Evolutionary conservation across 1,139 yeast species (phyloP).

Genomic region (Casaregolazyma lundiana): DNA sequence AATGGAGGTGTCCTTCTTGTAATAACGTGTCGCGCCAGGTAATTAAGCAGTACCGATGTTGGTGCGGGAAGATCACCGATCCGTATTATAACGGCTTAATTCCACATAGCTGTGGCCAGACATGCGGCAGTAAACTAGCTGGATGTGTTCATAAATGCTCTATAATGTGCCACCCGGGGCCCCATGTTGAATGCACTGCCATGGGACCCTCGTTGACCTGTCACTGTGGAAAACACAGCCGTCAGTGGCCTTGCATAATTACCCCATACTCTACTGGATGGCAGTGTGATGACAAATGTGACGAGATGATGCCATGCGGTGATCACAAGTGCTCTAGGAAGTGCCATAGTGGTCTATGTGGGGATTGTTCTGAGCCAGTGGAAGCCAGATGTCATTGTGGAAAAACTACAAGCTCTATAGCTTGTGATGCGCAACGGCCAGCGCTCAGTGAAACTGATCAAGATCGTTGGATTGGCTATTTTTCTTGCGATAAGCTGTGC

Average conservation of each 20-base stretch:
- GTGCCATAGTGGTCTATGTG: slow-evolving; percentile 81
- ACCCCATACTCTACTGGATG: slow-evolving; percentile 69
- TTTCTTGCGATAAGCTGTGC: slow-evolving; percentile 52
- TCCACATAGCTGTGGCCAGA: slow-evolving; percentile 89
- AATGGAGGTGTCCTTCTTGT: slow-evolving; percentile 91
- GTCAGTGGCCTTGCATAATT: slow-evolving; percentile 66
- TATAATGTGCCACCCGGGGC: slow-evolving; percentile 81
- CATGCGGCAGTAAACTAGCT: slow-evolving; percentile 54
- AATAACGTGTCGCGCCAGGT: slow-evolving; percentile 49
- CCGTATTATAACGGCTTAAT: slow-evolving; percentile 57
- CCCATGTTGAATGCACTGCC: slow-evolving; percentile 79
- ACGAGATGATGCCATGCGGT: slow-evolving; percentile 62
- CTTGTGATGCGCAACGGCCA: slow-evolving; percentile 24
- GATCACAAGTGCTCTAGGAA: slow-evolving; percentile 54
- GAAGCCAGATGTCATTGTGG: slow-evolving; percentile 73
- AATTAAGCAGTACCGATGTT: slow-evolving; percentile 68
- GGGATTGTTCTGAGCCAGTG: slow-evolving; percentile 51
- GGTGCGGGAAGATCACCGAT: slow-evolving; percentile 80
- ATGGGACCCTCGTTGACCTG: slow-evolving; percentile 67
- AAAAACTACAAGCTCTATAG: slow-evolving; percentile 29
- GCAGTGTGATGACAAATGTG: slow-evolving; percentile 63
- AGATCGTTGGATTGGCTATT: slow-evolving; percentile 57
- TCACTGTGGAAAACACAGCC: slow-evolving; percentile 64
- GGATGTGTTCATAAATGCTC: slow-evolving; percentile 63
- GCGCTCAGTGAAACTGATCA: slow-evolving; percentile 20